phyloP scores from a whole-genome alignment of 225 moss, liverwort and hornwort genomes.

The Marchantia paleacea region DNA sequence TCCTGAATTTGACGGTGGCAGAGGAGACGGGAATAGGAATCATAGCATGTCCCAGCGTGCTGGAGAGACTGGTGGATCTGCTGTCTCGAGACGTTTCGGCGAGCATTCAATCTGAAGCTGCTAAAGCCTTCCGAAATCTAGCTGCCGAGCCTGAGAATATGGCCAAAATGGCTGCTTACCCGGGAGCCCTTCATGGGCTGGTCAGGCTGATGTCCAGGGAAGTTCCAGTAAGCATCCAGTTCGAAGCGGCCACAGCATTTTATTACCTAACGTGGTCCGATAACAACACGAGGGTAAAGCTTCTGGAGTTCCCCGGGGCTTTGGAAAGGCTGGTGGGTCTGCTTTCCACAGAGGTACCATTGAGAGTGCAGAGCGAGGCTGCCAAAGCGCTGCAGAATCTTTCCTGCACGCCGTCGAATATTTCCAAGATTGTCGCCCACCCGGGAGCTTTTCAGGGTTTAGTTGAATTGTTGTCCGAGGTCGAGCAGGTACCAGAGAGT shows the following conservation, averaged over 20 bases:
- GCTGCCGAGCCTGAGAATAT: constrained; percentile 21
- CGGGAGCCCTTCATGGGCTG: constrained; percentile 20
- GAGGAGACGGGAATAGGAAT: constrained; percentile 16
- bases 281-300: background rate
- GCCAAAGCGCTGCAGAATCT: constrained; percentile 23
- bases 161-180: constrained; percentile 19
- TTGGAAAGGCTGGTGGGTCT: constrained; percentile 22
- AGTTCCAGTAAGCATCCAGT: constrained; percentile 15
- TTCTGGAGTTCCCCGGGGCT: constrained; percentile 22
- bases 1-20: constrained; percentile 16
- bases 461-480: constrained; percentile 9
- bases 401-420: background rate
- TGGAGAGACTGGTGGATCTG: constrained; percentile 20
- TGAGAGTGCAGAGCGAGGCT: constrained; percentile 22
- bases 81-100: constrained; percentile 15
- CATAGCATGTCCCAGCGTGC: constrained; percentile 13
- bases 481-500: constrained; percentile 14
- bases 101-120: constrained; percentile 19
- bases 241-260: constrained; percentile 18
- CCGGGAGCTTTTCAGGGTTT: constrained; percentile 17
- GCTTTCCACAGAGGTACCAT: background rate
- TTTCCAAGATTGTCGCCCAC: constrained; percentile 18
- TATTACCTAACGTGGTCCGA: constrained; percentile 11
- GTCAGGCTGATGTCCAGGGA: constrained; percentile 21
- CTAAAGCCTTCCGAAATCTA: constrained; percentile 21